Evolutionary conservation across 2,329 filamentous ascomycete genomes (phyloP), one percentile per base, ranked within the genome.

Genomic region (Lecanicillium sp.): DNA sequence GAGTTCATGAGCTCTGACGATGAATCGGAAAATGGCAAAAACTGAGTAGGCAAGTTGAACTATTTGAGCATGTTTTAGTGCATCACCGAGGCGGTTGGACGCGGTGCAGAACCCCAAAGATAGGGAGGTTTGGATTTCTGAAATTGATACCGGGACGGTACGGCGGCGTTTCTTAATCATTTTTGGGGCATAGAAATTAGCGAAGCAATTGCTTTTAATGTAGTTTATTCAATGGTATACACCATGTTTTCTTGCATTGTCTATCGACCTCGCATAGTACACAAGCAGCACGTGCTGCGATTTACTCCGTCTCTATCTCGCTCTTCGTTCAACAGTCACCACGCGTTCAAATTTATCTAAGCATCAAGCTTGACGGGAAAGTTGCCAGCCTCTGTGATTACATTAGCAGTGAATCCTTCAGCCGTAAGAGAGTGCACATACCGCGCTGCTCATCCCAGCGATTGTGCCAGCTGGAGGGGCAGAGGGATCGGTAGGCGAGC

Each of bases 381-480:
- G 64, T 76, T 85, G 62, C 82, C 83, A 58, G 75, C 74, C 67
- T 83, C 83, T 85, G 63, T 54, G 46, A n/a, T 42, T 51, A 21
- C 48, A 41, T 65, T 57, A 63, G 64, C 62, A 55, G 60, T 54
- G 15, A n/a, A 27, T 15, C 8, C 17, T 10, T 15, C 26, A 3
- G 19, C n/a, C n/a, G n/a, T n/a, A n/a, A n/a, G 26, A 4, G 21
- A 20, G 12, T 36, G 54, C 47, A 74, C 86, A 67, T 77, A 94
- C 89, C 88, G 73, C 93, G 87, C 79, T 97, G 93, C 65, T 93
- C 88, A 67, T 98, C 91, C 93, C 93, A 98, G 74, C 93, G 83
- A 72, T 84, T 74, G 67, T 86, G 86, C 93, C 93, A 98, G 65
- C 83, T 81, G 70, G 87, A 93, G 62, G 94, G 93, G 86, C 94